Evolutionary conservation across 2,329 filamentous ascomycete species (phyloP).

Genomic region (Penicillium paneum): DNA sequence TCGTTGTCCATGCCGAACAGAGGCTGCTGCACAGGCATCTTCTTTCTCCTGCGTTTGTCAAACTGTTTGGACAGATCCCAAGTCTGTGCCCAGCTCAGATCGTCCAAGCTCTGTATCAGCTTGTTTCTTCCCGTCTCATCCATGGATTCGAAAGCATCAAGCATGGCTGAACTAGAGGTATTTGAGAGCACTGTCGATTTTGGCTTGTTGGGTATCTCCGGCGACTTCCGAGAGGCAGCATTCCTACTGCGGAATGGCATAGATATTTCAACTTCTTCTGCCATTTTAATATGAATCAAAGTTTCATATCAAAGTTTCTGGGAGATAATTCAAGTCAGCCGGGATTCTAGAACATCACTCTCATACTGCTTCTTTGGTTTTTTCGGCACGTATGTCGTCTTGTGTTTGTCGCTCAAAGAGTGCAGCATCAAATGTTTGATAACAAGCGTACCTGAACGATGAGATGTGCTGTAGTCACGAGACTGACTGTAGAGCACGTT

Average conservation of each 20-base stretch:
- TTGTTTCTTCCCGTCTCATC: not conserved
- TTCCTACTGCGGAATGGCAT: not conserved
- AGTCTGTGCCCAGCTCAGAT: not conserved
- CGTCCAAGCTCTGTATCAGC: not conserved
- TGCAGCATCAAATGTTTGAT: not conserved
- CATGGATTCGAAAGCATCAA: not conserved
- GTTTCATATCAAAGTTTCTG: too few species aligned
- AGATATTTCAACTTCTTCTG: not conserved
- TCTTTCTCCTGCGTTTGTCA: not conserved
- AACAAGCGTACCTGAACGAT: not conserved
- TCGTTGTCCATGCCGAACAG: conserved; percentile 3
- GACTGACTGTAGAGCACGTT: not conserved
- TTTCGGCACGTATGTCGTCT: not conserved
- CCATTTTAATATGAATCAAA: not conserved
- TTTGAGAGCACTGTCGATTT: not conserved
- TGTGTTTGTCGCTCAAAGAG: not conserved
- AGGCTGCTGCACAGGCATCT: not conserved
- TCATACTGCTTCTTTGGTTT: not conserved
- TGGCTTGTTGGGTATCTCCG: not conserved
- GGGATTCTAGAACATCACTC: not conserved
- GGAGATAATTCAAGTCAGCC: not conserved
- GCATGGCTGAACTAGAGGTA: not conserved
- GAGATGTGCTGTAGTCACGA: not conserved
- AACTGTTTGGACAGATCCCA: not conserved
- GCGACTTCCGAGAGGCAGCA: not conserved